Percentiles rank a stretch among this genome's conserved stretches.
phyloP scores from a whole-genome alignment of 306 rosid species.

The Cyclanthera cordifolia region DNA sequence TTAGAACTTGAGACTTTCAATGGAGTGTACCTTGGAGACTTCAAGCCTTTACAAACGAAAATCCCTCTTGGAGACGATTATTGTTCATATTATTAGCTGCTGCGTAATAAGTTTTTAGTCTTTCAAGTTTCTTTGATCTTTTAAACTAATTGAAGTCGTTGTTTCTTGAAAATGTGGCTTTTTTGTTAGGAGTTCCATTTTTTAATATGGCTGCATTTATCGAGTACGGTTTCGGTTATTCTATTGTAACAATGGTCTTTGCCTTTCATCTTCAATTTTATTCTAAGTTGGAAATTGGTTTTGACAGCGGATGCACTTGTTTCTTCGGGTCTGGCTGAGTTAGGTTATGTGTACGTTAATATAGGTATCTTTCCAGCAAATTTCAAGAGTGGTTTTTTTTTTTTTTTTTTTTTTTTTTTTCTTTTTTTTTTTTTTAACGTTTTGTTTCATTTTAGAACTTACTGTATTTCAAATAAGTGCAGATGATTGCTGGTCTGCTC shows the following conservation, averaged over 20 bases:
- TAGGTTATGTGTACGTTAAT: conserved; percentile 70
- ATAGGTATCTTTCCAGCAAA: conserved; percentile 47
- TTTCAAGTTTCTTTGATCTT: neutral
- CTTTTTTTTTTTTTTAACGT: neutral
- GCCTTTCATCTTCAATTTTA: neutral
- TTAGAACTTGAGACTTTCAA: too few relatives aligned
- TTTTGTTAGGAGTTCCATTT: conserved; percentile 1
- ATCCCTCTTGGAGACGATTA: too few relatives aligned
- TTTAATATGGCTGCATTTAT: neutral
- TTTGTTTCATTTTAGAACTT: conserved; percentile 10
- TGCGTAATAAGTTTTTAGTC: neutral
- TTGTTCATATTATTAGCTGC: neutral
- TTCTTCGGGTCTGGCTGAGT: conserved; percentile 75
- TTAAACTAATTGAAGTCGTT: neutral
- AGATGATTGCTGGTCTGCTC: conserved; percentile 91
- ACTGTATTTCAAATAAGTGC: conserved; percentile 24
- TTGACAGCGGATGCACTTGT: conserved; percentile 84
- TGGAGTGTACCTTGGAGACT: too few relatives aligned
- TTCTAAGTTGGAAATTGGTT: conserved; percentile 6
- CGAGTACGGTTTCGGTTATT: neutral
- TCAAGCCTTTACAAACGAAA: too few relatives aligned
- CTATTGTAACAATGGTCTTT: neutral
- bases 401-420: too few relatives aligned
- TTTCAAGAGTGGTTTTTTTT: conserved; percentile 15
- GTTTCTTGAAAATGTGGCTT: neutral